phyloP scores from a whole-genome alignment of 768 basidiomycete genomes.

The Serendipita sp. region DNA sequence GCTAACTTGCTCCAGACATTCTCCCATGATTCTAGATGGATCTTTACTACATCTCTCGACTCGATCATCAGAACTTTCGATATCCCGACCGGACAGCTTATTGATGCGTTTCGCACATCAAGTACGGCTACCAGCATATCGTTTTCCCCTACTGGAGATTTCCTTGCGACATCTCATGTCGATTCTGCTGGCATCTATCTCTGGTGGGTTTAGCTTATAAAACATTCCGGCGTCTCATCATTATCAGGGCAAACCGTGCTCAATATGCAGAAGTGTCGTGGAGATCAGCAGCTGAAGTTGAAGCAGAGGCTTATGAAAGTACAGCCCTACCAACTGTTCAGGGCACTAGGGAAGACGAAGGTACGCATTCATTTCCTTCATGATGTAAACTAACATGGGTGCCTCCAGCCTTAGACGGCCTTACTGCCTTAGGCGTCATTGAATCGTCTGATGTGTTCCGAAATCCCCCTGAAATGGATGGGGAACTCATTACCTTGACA shows the following conservation, averaged over 20 bases:
- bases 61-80: slow-evolving; percentile 90
- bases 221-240: neutral
- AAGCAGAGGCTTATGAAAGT: slow-evolving; percentile 32
- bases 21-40: slow-evolving; percentile 90
- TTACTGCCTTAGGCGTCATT: slow-evolving; percentile 44
- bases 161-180: slow-evolving; percentile 86
- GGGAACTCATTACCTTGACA: slow-evolving; percentile 84
- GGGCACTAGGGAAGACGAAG: slow-evolving; percentile 62
- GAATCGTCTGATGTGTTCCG: slow-evolving; percentile 58
- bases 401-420: slow-evolving; percentile 44
- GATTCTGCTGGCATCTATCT: slow-evolving; percentile 88
- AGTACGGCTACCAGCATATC: slow-evolving; percentile 79
- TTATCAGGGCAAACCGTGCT: slow-evolving; percentile 76
- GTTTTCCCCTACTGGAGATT: slow-evolving; percentile 91
- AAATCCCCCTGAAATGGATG: slow-evolving; percentile 77
- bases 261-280: slow-evolving; percentile 80
- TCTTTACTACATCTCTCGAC: slow-evolving; percentile 76
- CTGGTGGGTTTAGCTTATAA: slow-evolving; percentile 34
- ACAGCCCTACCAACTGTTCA: slow-evolving; percentile 70
- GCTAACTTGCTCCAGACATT: slow-evolving; percentile 42
- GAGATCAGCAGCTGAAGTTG: slow-evolving; percentile 60
- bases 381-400: slow-evolving; percentile 6
- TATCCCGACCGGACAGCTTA: slow-evolving; percentile 78
- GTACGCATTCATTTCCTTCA: slow-evolving; percentile 24
- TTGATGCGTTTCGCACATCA: slow-evolving; percentile 79